Base-by-base conservation (phyloP, 768 basidiomycete species). In the Pulveroboletus frians region DNA sequence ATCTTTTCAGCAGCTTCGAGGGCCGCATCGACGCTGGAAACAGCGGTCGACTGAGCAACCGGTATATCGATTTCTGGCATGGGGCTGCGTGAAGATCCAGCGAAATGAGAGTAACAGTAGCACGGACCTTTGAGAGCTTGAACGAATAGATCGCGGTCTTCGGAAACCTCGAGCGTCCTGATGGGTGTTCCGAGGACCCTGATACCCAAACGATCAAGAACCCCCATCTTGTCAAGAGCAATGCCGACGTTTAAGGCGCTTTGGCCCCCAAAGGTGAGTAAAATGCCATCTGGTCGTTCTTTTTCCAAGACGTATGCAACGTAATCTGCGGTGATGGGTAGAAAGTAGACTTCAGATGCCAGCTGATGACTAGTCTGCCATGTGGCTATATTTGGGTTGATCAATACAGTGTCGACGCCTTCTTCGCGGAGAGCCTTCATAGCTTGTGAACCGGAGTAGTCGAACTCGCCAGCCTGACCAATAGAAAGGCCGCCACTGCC, bases 301-400 rank as follows among this genome's bases (percentile, higher is more conserved):
- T 95, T 96, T 75, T 99, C 96, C 67, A 98, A 76, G 23, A 99
- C 92, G 64, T 97, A 97, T 53, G 96, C 95, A 55, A 99, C 96
- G 69, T 98, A 98, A 69, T 98, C 96, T 44, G 90, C 72, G 0
- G 96, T 97, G 61, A 99, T 82, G 40, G 96, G 96, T 31, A 99
- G 71, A 73, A 98, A 99, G 73, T 98, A 99, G 58, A 98, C 92
- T 67, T 97, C 91, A 1, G 87, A 87, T 26, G 96, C 96, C 55
- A 99, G 77, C 67, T 97, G 85, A 66, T 99, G 96, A 8, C 94
- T 97, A 1, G 96, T 98, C 71, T 99, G 96, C 87, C 95, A 97
- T 27, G 96, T 98, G 37, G 96, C 95, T 56, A 98, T 97, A 66
- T 99, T 98, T 40, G 96, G 96, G 69, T 98, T 99, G 69, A 99